These are phyloP conservation scores for Cladophialophora carrionii DNA, from an alignment of 2,329 filamentous ascomycete species.

Conservation along the genomic window DNA sequence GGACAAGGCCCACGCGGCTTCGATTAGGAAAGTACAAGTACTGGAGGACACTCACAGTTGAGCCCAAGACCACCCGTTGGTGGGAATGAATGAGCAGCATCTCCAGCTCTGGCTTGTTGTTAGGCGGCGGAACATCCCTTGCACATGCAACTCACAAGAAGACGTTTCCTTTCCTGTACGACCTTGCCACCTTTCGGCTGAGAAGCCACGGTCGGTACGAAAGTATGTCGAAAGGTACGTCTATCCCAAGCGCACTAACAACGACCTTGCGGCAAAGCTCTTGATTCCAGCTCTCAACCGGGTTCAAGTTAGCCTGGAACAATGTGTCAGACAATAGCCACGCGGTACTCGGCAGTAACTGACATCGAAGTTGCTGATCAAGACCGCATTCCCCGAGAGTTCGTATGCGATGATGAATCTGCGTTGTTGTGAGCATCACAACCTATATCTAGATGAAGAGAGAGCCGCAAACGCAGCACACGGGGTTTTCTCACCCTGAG, in stretches of 20 bases:
- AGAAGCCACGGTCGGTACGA: conserved; percentile 50
- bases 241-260: conserved; percentile 38
- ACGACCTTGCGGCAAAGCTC: conserved; percentile 43
- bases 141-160: conserved; percentile 44
- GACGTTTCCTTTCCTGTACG: conserved; percentile 45
- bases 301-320: conserved; percentile 42
- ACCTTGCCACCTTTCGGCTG: conserved; percentile 48
- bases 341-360: conserved; percentile 21
- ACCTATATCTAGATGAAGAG: neutral
- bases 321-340: neutral
- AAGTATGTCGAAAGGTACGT: conserved; percentile 44
- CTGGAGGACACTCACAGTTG: conserved; percentile 32
- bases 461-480: neutral
- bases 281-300: conserved; percentile 45
- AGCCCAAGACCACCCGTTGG: conserved; percentile 62
- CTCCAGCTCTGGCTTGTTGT: conserved; percentile 45
- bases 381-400: conserved; percentile 48
- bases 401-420: conserved; percentile 52
- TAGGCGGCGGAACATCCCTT: conserved; percentile 34
- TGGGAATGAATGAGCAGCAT: conserved; percentile 61
- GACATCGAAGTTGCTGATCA: conserved; percentile 53
- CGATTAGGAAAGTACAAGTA: conserved; percentile 45
- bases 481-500: conserved; percentile 40
- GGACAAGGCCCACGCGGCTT: neutral
- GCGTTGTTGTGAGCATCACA: neutral